Base-by-base conservation (phyloP, 192 early-diverging fungal genomes). In the Entomortierella parvispora region DNA sequence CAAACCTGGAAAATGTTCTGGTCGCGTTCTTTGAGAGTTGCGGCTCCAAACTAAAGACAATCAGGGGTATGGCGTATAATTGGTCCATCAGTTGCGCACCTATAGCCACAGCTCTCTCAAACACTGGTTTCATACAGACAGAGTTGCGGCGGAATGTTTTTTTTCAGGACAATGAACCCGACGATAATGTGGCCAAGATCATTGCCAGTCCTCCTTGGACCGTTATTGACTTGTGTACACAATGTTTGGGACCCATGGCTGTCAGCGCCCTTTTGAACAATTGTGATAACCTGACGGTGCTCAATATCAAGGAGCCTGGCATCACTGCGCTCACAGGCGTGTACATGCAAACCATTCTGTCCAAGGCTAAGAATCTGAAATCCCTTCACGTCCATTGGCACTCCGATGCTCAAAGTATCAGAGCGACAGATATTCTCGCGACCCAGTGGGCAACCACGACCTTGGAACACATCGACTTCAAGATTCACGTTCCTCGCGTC, bases 391-490 rank as follows among this genome's bases (percentile, higher is more conserved):
- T 34, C 9, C 55, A 57, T 57, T 57, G 55, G 55, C 37, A 40
- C n/a, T 34, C 40, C 1, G 20, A 10, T 2, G 22, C 34, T 3
- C 0, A 5, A 57, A 57, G 55, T n/a, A 57, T 57, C 55, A 23
- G 8, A 2, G 20, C 33, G 9, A 23, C 15, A 10, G 32, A 57
- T 6, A 57, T 57, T 11, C 55, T 57, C 34, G 33, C 55, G 34
- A 40, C 55, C 4, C 8, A 57, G n/a, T 57, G 55, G 55, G 55
- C 55, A 5, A 57, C 55, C 8, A 57, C 55, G 11, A 40, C 55
- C 23, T 22, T 57, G 55, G 55, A 43, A 12, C 55, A 57, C 33
- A 33, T 57, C 18, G 55, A 57, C 23, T 20, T 57, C 34, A 57
- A 57, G 34, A 57, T 57, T 22, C 6, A 43, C 17, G 34, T 57